Percentiles rank a stretch among this genome's conserved stretches.
These are phyloP conservation scores for Plenodomus tracheiphilus DNA, from an alignment of 2,329 filamentous ascomycete genomes.

Conservation along the genomic window DNA sequence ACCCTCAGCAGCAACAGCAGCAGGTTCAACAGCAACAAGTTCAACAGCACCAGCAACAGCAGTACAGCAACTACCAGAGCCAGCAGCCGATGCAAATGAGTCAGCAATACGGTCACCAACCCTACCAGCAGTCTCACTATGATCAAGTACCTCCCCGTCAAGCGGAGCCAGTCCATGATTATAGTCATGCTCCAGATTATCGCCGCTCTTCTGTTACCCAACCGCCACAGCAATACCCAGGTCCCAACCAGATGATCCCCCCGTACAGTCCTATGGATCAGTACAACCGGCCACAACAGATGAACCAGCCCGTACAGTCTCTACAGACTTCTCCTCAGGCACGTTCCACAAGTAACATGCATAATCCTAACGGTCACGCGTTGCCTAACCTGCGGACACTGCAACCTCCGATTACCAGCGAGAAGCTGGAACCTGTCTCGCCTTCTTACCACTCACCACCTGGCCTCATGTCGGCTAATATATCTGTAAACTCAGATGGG, in stretches of 20 bases:
- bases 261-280: conserved; percentile 43
- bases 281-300: conserved; percentile 44
- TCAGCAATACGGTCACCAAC: conserved; percentile 48
- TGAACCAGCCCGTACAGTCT: conserved; percentile 39
- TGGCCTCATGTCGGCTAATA: conserved; percentile 32
- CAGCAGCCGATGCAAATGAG: conserved; percentile 42
- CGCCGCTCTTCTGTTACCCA: conserved; percentile 47
- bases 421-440: conserved; percentile 50
- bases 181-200: conserved; percentile 44
- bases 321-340: conserved; percentile 39
- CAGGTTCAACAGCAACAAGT: conserved; percentile 31
- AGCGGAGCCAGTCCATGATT: conserved; percentile 43
- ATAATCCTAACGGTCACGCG: conserved; percentile 38
- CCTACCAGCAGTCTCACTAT: conserved; percentile 44
- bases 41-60: conserved; percentile 31
- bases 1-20: conserved; percentile 35
- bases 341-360: conserved; percentile 32
- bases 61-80: conserved; percentile 36
- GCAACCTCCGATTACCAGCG: conserved; percentile 32
- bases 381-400: conserved; percentile 51
- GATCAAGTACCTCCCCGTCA: conserved; percentile 43
- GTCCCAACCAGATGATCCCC: conserved; percentile 38
- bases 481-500: conserved; percentile 40
- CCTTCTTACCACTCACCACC: conserved; percentile 48
- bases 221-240: conserved; percentile 40